Percentiles rank a stretch among this genome's conserved stretches.
Conservation (phyloP, 129 eudicot genomes). For the Helianthus tuberosus region DNA sequence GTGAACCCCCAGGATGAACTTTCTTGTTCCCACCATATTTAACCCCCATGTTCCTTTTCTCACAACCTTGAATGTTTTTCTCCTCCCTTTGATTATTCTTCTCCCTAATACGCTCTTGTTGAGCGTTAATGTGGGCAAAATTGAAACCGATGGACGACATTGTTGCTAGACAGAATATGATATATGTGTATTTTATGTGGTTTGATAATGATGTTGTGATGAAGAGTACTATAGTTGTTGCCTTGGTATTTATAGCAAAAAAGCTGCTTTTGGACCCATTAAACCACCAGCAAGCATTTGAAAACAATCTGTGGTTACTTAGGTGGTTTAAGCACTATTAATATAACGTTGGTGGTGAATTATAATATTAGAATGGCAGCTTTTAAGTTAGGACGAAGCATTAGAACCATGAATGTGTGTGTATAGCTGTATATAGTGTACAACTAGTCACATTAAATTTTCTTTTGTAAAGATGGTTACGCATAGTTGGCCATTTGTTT, state of each 20-base stretch:
- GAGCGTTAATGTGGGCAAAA: conserved; percentile 27
- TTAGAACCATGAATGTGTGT: no score
- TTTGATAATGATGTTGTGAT: conserved; percentile 11
- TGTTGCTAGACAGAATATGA: conserved; percentile 6
- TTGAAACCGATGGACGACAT: conserved; percentile 38
- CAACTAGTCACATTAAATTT: no score
- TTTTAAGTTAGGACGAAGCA: no score
- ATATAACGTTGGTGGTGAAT: no score
- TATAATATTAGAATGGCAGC: no score
- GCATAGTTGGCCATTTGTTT: no score
- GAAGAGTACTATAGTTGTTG: conserved; percentile 19
- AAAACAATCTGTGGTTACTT: no score
- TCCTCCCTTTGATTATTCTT: conserved; percentile 24
- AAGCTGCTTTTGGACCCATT: conserved; percentile 23
- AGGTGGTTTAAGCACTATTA: no score
- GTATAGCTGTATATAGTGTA: no score
- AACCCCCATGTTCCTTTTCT: conserved; percentile 12
- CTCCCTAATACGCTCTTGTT: conserved; percentile 36
- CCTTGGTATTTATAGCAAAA: conserved; percentile 23
- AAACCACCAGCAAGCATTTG: not conserved
- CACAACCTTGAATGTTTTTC: conserved; percentile 4
- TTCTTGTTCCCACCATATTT: conserved; percentile 32
- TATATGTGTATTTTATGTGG: not conserved
- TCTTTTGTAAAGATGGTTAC: no score
- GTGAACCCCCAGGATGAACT: conserved; percentile 24